phyloP scores from a whole-genome alignment of 495 filamentous ascomycete species.

The Melanomma pulvis-pyrius region DNA sequence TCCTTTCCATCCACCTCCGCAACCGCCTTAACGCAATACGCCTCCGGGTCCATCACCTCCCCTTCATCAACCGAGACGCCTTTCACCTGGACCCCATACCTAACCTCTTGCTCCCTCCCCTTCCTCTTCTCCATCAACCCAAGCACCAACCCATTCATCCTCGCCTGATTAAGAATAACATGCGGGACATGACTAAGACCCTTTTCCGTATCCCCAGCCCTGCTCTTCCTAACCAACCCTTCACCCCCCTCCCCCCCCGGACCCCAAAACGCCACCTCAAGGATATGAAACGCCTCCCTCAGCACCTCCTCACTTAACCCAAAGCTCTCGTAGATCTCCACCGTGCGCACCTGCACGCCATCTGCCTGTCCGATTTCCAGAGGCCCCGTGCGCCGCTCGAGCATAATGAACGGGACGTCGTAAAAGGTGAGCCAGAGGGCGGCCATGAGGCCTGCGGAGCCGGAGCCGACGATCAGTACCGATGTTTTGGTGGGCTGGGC shows the following conservation, averaged over 20 bases:
- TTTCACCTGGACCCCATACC: conserved; percentile 64
- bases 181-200: conserved; percentile 70
- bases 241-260: conserved; percentile 40
- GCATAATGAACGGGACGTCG: conserved; percentile 62
- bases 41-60: conserved; percentile 46
- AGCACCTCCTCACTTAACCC: conserved; percentile 70
- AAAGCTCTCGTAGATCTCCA: conserved; percentile 81
- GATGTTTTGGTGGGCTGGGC: conserved; percentile 37
- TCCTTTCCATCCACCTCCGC: conserved; percentile 56
- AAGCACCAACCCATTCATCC: conserved; percentile 66
- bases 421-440: conserved; percentile 67
- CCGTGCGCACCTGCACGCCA: conserved; percentile 76
- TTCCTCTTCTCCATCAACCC: conserved; percentile 49
- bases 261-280: conserved; percentile 57
- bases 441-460: conserved; percentile 70
- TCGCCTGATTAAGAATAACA: conserved; percentile 77
- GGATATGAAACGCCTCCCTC: conserved; percentile 70
- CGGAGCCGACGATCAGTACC: conserved; percentile 68
- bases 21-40: conserved; percentile 58
- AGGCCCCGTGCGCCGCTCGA: conserved; percentile 64
- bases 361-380: conserved; percentile 76
- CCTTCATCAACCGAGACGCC: conserved; percentile 57
- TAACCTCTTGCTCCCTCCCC: conserved; percentile 50
- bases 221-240: conserved; percentile 56
- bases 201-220: conserved; percentile 62